Conservation (phyloP, 345 rosid genomes). For the Odontarrhena argentea region DNA sequence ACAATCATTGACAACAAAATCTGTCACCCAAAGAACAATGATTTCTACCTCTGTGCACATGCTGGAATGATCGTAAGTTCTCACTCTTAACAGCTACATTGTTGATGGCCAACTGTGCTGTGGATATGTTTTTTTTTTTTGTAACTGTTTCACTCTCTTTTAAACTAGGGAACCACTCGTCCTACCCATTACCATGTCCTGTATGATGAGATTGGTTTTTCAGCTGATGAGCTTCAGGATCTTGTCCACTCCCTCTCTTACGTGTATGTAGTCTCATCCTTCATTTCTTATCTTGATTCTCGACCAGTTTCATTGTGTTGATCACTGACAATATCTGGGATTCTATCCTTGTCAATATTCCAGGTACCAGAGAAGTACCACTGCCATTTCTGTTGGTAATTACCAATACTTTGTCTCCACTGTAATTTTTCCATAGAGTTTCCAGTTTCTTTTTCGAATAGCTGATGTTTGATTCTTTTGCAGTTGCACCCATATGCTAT, state of each 20-base stretch:
- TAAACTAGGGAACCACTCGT: slow-evolving; percentile 41
- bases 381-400: slow-evolving; percentile 44
- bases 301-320: slow-evolving; percentile 1
- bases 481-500: slow-evolving; percentile 45
- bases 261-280: slow-evolving; percentile 35
- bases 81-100: neutral
- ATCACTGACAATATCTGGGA: neutral
- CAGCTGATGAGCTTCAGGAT: slow-evolving; percentile 44
- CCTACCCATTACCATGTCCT: slow-evolving; percentile 46
- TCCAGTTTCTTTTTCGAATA: neutral
- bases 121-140: neutral
- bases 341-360: neutral
- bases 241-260: slow-evolving; percentile 44
- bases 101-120: slow-evolving; percentile 3
- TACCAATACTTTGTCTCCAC: neutral
- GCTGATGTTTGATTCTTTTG: neutral
- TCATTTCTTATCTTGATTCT: neutral
- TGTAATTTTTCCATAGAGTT: neutral
- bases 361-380: slow-evolving; percentile 45
- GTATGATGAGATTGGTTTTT: slow-evolving; percentile 39
- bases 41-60: slow-evolving; percentile 44
- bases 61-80: slow-evolving; percentile 46
- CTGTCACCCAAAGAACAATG: slow-evolving; percentile 41
- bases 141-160: neutral
- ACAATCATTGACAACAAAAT: slow-evolving; percentile 42